phyloP scores from a whole-genome alignment of 768 basidiomycete species.

The Rhodotorula diobovata region DNA sequence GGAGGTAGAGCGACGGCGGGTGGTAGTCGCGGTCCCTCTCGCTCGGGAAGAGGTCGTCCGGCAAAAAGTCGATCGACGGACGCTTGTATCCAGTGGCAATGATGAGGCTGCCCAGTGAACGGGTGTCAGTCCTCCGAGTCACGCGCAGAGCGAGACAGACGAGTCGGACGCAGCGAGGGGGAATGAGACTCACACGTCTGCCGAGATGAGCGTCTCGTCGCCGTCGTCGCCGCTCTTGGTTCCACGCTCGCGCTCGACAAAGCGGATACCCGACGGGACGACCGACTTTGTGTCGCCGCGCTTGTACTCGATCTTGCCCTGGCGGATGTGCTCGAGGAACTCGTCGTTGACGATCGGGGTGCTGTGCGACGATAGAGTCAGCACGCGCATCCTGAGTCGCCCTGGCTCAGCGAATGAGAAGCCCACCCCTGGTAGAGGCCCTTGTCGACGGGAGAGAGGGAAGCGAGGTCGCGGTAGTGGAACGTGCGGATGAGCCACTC shows the following conservation, averaged over 20 bases:
- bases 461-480: constrained; percentile 27
- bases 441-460: constrained; percentile 14
- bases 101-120: constrained; percentile 45
- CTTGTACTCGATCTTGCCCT: constrained; percentile 52
- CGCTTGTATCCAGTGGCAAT: constrained; percentile 58
- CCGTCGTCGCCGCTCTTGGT: constrained; percentile 48
- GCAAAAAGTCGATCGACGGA: constrained; percentile 53
- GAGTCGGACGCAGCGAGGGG: neutral
- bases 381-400: too few relatives aligned
- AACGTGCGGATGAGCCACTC: constrained; percentile 23
- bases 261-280: constrained; percentile 49
- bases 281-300: constrained; percentile 54
- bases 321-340: constrained; percentile 53
- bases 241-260: constrained; percentile 49
- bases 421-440: constrained; percentile 53
- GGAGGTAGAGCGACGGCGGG: constrained; percentile 56
- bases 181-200: constrained; percentile 47
- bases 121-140: too few relatives aligned
- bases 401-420: too few relatives aligned
- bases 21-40: constrained; percentile 49
- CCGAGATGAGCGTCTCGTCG: constrained; percentile 46
- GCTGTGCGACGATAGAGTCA: constrained; percentile 3
- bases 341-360: constrained; percentile 54
- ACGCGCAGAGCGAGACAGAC: neutral
- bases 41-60: constrained; percentile 55